These are phyloP conservation scores for Sugiyamaella novakii DNA, from an alignment of 1,139 yeast genomes.

Conservation along the genomic window DNA sequence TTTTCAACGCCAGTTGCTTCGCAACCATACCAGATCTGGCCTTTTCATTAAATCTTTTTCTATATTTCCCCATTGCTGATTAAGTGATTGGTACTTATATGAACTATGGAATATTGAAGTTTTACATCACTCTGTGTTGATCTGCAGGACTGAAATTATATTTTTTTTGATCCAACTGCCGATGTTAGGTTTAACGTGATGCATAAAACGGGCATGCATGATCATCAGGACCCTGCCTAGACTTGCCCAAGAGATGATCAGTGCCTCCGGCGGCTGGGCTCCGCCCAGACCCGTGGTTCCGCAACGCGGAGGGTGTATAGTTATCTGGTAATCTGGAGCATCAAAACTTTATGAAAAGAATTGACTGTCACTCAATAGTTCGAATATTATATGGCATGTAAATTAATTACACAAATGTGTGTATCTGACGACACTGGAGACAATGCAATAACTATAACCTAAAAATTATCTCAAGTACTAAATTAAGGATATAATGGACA, in stretches of 20 bases:
- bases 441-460: too few relatives aligned
- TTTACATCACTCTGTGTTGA: too few relatives aligned
- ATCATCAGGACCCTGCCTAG: conserved; percentile 11
- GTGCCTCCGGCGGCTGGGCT: conserved; percentile 5
- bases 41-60: conserved; percentile 80
- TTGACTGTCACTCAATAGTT: too few relatives aligned
- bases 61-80: conserved; percentile 69
- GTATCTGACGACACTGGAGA: too few relatives aligned
- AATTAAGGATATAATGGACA: too few relatives aligned
- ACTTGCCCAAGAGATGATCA: background rate
- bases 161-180: conserved; percentile 8
- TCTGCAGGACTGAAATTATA: conserved; percentile 4
- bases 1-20: conserved; percentile 69
- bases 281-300: background rate
- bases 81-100: background rate
- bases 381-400: too few relatives aligned
- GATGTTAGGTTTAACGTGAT: conserved; percentile 13
- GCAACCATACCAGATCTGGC: conserved; percentile 85
- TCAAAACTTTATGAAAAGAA: too few relatives aligned
- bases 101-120: background rate
- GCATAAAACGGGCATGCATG: conserved; percentile 4
- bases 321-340: too few relatives aligned
- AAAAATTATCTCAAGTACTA: too few relatives aligned
- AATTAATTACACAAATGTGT: too few relatives aligned
- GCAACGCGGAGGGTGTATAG: too few relatives aligned